These are phyloP conservation scores for Colletotrichum theobromicola DNA, from an alignment of 2,329 filamentous ascomycete genomes.

Conservation along the genomic window DNA sequence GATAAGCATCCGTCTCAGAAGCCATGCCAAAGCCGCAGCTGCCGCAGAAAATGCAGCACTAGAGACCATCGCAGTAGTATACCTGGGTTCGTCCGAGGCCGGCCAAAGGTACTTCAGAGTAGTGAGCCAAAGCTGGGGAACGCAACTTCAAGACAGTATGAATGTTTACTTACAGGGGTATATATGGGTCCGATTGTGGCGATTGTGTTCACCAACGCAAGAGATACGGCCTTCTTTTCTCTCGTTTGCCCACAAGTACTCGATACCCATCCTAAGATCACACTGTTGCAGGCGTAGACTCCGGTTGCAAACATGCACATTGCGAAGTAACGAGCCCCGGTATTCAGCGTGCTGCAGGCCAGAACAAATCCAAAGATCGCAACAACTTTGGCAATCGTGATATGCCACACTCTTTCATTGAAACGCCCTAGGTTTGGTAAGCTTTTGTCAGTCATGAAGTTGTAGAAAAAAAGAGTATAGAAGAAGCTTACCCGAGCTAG, in stretches of 20 bases:
- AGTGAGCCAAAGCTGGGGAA: background rate
- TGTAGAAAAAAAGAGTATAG: background rate
- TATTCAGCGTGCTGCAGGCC: conserved; percentile 32
- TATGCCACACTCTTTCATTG: conserved; percentile 45
- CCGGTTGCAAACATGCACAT: conserved; percentile 40
- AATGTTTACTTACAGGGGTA: conserved; percentile 1
- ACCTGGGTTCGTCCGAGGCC: conserved; percentile 2
- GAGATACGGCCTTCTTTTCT: conserved; percentile 47
- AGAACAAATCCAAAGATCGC: conserved; percentile 44
- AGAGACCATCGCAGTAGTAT: conserved; percentile 21
- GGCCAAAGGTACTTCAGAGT: conserved; percentile 3
- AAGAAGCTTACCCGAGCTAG: conserved; percentile 40
- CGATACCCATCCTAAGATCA: conserved; percentile 47
- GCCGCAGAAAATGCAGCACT: conserved; percentile 23
- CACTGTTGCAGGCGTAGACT: conserved; percentile 43
- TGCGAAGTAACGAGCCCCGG: conserved; percentile 34
- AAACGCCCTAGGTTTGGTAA: conserved; percentile 38
- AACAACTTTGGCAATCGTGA: conserved; percentile 39
- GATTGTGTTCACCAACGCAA: conserved; percentile 29
- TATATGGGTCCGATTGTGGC: conserved; percentile 21
- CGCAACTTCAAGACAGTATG: background rate
- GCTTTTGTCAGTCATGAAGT: background rate
- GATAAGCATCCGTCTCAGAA: conserved; percentile 23
- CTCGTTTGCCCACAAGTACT: conserved; percentile 44
- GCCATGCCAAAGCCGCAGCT: conserved; percentile 27